Conservation (phyloP, 805 yeast species). For the Candida coquimbonensis region DNA sequence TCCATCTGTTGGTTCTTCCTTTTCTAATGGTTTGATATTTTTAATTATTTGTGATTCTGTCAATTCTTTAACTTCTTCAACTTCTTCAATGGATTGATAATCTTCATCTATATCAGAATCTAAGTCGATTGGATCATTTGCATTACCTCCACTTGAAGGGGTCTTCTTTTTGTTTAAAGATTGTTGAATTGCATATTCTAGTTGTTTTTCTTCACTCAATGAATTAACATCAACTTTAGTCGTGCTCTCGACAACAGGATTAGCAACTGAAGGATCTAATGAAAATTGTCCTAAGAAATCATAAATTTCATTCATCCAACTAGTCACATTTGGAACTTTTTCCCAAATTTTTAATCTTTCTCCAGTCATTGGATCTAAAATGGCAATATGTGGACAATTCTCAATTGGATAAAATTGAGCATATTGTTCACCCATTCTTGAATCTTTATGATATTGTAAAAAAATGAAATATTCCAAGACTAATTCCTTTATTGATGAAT, state of each 20-base stretch:
- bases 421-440: conserved; percentile 68
- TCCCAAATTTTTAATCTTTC: conserved; percentile 78
- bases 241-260: conserved; percentile 61
- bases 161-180: conserved; percentile 36
- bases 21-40: conserved; percentile 41
- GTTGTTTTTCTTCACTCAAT: conserved; percentile 77
- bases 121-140: not conserved
- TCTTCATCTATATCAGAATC: conserved; percentile 20
- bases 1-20: conserved; percentile 52
- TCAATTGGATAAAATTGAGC: conserved; percentile 63
- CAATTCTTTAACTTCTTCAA: conserved; percentile 14
- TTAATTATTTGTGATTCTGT: conserved; percentile 41
- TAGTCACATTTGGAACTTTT: conserved; percentile 52
- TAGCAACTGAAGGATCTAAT: conserved; percentile 51
- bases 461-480: conserved; percentile 70
- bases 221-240: conserved; percentile 54
- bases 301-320: conserved; percentile 61
- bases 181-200: conserved; percentile 65
- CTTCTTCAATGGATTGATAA: conserved; percentile 17
- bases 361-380: conserved; percentile 92
- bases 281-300: conserved; percentile 64
- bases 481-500: conserved; percentile 50
- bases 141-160: conserved; percentile 1
- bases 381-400: conserved; percentile 81
- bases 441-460: conserved; percentile 76